Base-by-base conservation (phyloP, 306 rosid species). In the Cyamopsis tetragonoloba region DNA sequence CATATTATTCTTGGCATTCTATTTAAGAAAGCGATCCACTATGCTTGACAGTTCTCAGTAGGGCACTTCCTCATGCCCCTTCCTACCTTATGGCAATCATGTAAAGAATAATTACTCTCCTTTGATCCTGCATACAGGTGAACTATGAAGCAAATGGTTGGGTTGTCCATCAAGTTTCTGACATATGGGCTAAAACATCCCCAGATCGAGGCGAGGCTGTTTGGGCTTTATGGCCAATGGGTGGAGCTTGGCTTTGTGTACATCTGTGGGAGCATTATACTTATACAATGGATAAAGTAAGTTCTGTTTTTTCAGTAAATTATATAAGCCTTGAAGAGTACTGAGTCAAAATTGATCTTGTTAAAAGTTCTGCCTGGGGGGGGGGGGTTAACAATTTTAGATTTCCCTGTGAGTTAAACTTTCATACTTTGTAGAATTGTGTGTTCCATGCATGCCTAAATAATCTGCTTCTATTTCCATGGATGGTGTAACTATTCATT, bases 191-290 rank as follows among this genome's bases (percentile, higher is more conserved):
- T 3, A 92, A 92, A 82, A 82, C 93, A 59, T 92, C 98, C 35
- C 91, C 98, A 0, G 96, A 89, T 79, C 81, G 84, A 50, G 98
- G 96, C 74, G 68, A 77, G 70, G 96, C 98, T 46, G 96, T 89
- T 43, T 92, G 96, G 96, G 95, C 96, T 11, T 71, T 92, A 66
- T 92, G 98, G 96, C 98, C 91, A 37, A 84, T 92, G 93, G 98
- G 98, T 39, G 98, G 98, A 74, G 96, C 98, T 49, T 92, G 98
- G 96, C 79, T 89, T 42, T 84, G 87, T 78, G 77, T 81, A 49
- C 96, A 92, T 84, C 80, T 86, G n/a, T 92, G 98, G 98, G 98
- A 92, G 77, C 98, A 92, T 82, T 92, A 85, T 75, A 64, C 76
- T 38, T 84, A 89, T 79, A 92, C 96, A 50, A 61, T 86, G 95